Evolutionary conservation across 306 rosid species (phyloP).

Genomic region (Medicago ruthenica): DNA sequence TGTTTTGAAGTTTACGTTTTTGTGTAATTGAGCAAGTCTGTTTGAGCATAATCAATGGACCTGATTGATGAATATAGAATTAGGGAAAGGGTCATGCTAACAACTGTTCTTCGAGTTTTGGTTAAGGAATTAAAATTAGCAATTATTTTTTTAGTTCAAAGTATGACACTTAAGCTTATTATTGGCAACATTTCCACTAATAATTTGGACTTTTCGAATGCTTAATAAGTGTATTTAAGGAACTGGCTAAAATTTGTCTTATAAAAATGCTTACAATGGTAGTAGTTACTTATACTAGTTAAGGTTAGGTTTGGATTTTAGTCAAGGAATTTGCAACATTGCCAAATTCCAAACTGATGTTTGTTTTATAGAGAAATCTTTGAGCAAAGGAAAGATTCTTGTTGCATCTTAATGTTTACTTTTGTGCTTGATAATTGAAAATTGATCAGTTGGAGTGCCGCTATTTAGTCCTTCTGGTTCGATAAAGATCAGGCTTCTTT

Average conservation of each 20-base stretch:
- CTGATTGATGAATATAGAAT: not conserved
- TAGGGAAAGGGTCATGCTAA: not conserved
- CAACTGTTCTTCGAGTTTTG: not conserved
- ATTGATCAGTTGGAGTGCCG: not conserved
- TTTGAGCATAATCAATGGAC: not conserved
- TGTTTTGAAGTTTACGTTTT: not conserved
- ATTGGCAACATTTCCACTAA: not conserved
- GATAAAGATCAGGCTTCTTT: not conserved
- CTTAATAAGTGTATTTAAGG: not conserved
- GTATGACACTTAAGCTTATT: not conserved
- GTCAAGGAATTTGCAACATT: not conserved
- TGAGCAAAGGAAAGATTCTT: not conserved
- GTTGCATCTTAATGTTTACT: constrained; percentile 13
- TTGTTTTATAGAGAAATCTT: not conserved
- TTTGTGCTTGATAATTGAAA: not conserved
- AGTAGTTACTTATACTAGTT: not conserved
- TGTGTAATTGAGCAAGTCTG: not conserved
- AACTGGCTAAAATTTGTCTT: not conserved
- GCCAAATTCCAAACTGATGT: not conserved
- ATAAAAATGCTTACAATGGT: not conserved
- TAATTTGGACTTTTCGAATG: not conserved
- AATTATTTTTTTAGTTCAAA: not conserved
- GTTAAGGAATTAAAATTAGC: not conserved
- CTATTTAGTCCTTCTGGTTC: not conserved
- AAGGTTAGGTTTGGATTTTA: not conserved